Conservation (phyloP, 2,329 filamentous ascomycete genomes). For the Cercospora sesami region DNA sequence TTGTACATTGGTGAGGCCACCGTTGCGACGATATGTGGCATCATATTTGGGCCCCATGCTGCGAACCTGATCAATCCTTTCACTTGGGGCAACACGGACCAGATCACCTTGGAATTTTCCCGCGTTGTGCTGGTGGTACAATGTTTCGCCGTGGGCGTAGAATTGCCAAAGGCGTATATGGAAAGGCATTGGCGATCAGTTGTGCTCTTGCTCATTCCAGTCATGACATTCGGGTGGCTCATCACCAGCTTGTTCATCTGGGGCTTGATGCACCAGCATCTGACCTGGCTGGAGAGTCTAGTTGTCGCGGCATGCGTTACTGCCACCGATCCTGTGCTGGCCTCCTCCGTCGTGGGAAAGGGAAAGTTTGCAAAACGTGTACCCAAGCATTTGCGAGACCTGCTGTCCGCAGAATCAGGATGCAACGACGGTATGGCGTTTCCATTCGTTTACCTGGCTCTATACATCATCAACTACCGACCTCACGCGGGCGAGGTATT, state of each 20-base stretch:
- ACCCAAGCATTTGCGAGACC: constrained; percentile 92
- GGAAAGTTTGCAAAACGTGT: constrained; percentile 98
- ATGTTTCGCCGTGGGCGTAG: constrained; percentile 88
- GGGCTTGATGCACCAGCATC: constrained; percentile 73
- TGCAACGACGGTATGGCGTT: constrained; percentile 99
- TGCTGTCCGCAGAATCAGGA: constrained; percentile 93
- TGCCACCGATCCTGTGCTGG: constrained; percentile 92
- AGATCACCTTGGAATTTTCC: constrained; percentile 85
- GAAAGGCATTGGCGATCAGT: constrained; percentile 96
- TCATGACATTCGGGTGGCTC: constrained; percentile 97
- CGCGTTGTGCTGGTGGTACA: constrained; percentile 87
- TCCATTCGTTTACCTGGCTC: constrained; percentile 88
- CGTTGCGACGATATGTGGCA: constrained; percentile 81
- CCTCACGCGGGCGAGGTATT: constrained; percentile 67
- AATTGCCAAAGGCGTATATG: constrained; percentile 94
- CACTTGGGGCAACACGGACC: constrained; percentile 79
- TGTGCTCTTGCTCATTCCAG: constrained; percentile 79
- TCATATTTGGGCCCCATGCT: constrained; percentile 85
- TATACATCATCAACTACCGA: constrained; percentile 85
- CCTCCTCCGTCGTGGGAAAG: constrained; percentile 96
- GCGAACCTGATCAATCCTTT: constrained; percentile 75
- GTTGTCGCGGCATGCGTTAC: constrained; percentile 90
- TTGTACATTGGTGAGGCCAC: constrained; percentile 99
- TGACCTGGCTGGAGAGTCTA: constrained; percentile 88
- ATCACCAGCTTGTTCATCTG: constrained; percentile 91